Base-by-base conservation (phyloP, 2,329 filamentous ascomycete species). In the Clonostachys rhizophaga region DNA sequence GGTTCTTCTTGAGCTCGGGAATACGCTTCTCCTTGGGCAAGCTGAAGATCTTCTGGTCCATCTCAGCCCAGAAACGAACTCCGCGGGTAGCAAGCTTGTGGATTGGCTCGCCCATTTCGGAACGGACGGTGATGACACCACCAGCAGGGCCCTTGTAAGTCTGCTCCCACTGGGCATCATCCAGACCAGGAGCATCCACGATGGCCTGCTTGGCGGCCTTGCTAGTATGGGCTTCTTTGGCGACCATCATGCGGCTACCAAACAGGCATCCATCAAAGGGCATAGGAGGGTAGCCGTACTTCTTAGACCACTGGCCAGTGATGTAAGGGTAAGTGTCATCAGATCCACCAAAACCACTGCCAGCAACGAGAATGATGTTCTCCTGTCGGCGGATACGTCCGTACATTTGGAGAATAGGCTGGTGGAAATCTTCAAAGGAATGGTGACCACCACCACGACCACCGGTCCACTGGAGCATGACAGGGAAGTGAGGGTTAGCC, bases 21-120 rank as follows among this genome's bases (percentile, higher is more conserved):
- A 96, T 76, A 40, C 91, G 86, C 77, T 96, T 96, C 62, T 92
- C 90, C 75, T 95, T 96, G 69, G 96, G 91, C 43, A 99, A 75
- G 62, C 84, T 87, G 76, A 99, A 99, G 60, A 99, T 97, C 72
- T 95, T 96, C 68, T 95, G 83, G 62, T 99, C 94, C 91, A 99
- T 96, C 72, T 99, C 95, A 44, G 91, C 86, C 94, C 94, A 99
- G 76, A 99, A 96, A 47, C 83, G 76, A 43, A 99, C 91, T 79
- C 94, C 94, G 49, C 95, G 87, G 43, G 94, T 99, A 14, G 94
- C 95, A 50, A 99, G 82, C 75, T 99, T 99, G 76, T 99, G 94
- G 52, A 99, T 99, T 6, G 94, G 95, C 76, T 99, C 94, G 42
- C 94, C 95, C 95, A 99, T 99, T 71, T 99, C 94, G 2, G 94